Conservation (phyloP, 768 basidiomycete genomes). For the Lactarius hatsudake region DNA sequence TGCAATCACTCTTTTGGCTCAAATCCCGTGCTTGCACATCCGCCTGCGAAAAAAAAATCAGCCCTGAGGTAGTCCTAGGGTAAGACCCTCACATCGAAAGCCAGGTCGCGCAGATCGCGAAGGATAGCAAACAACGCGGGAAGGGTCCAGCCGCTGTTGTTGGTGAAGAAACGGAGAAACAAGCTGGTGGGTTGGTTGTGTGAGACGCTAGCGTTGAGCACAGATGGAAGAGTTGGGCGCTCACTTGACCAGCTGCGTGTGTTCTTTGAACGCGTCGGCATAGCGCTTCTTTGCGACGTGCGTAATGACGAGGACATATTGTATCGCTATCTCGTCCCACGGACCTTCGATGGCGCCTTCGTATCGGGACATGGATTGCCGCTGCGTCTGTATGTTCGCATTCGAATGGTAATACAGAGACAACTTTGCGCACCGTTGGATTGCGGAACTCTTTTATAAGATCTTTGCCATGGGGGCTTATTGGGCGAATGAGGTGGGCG, state of each 20-base stretch:
- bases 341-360: conserved; percentile 65
- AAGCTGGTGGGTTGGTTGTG: conserved; percentile 41
- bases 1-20: conserved; percentile 58
- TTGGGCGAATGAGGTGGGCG: conserved; percentile 72
- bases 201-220: not conserved
- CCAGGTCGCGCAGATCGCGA: conserved; percentile 79
- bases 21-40: conserved; percentile 36
- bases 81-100: conserved; percentile 61
- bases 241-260: conserved; percentile 72
- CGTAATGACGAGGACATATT: conserved; percentile 74
- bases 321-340: conserved; percentile 85
- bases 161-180: conserved; percentile 77
- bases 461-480: conserved; percentile 74
- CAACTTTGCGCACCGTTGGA: conserved; percentile 40
- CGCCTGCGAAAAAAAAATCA: conserved; percentile 15
- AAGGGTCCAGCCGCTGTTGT: conserved; percentile 83
- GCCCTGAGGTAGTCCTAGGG: not conserved
- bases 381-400: conserved; percentile 24
- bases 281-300: conserved; percentile 65
- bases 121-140: conserved; percentile 80
- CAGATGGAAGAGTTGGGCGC: conserved; percentile 33
- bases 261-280: conserved; percentile 77
- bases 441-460: conserved; percentile 70
- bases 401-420: not conserved
- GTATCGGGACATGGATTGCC: conserved; percentile 42